Evolutionary conservation across 257 asterid species (phyloP).

Genomic region (Lantana camara): DNA sequence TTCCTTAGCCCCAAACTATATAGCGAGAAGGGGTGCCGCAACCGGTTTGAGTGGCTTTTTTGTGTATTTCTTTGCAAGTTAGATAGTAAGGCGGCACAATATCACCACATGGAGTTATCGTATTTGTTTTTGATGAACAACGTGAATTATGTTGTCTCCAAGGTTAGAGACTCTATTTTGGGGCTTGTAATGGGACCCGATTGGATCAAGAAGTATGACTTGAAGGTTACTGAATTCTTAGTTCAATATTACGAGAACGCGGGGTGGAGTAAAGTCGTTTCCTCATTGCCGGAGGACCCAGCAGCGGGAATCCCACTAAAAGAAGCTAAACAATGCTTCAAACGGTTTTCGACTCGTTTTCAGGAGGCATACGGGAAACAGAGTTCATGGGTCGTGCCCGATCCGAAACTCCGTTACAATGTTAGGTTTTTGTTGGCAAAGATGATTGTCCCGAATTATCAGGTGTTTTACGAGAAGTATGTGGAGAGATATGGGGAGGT

Average conservation of each 20-base stretch:
- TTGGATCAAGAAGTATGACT: conserved; percentile 46
- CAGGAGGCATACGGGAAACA: conserved; percentile 55
- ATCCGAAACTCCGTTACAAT: conserved; percentile 47
- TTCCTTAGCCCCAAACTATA: conserved; percentile 37
- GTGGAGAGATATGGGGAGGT: conserved; percentile 15
- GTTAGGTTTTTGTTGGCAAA: conserved; percentile 41
- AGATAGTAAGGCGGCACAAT: conserved; percentile 53
- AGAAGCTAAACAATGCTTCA: conserved; percentile 35
- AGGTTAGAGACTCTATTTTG: conserved; percentile 44
- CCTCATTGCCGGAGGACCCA: conserved; percentile 46
- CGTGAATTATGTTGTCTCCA: conserved; percentile 58
- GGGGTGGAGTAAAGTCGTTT: conserved; percentile 47
- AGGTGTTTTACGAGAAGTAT: conserved; percentile 36
- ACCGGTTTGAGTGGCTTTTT: conserved; percentile 50
- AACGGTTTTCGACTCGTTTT: conserved; percentile 38
- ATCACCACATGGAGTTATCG: conserved; percentile 46
- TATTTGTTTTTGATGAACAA: conserved; percentile 62
- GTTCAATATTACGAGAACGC: conserved; percentile 45
- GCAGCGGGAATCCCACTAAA: conserved; percentile 34
- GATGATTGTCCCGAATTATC: conserved; percentile 42
- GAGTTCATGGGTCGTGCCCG: conserved; percentile 67
- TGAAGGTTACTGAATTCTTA: conserved; percentile 45
- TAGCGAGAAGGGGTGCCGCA: conserved; percentile 34
- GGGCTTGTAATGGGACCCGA: conserved; percentile 47
- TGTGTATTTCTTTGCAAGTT: conserved; percentile 59